Evolutionary conservation across 2,329 filamentous ascomycete species (phyloP).

Genomic region (Aspergillus sp.): DNA sequence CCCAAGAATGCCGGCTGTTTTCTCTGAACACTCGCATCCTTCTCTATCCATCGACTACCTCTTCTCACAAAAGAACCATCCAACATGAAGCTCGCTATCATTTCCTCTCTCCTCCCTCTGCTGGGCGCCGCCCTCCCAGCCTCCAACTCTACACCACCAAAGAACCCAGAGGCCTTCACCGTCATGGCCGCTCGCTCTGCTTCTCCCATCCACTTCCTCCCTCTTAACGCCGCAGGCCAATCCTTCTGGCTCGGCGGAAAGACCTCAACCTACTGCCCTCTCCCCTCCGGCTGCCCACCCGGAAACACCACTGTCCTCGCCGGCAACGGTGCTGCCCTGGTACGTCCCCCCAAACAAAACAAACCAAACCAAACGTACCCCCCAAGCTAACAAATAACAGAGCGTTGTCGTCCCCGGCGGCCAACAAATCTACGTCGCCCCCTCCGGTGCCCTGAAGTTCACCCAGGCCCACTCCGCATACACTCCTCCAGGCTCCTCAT

Average conservation of each 20-base stretch:
- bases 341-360: slow-evolving; percentile 20
- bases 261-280: slow-evolving; percentile 53
- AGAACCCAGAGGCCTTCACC: slow-evolving; percentile 33
- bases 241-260: slow-evolving; percentile 53
- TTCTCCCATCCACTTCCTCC: slow-evolving; percentile 50
- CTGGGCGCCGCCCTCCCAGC: slow-evolving; percentile 28
- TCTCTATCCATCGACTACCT: not conserved
- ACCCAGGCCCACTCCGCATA: slow-evolving; percentile 56
- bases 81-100: slow-evolving; percentile 28
- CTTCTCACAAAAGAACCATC: not conserved
- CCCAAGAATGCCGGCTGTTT: not conserved
- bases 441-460: slow-evolving; percentile 57
- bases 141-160: not conserved
- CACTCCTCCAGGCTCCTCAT: slow-evolving; percentile 53
- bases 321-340: slow-evolving; percentile 38
- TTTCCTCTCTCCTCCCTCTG: slow-evolving; percentile 24
- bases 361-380: not conserved
- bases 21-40: not conserved
- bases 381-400: slow-evolving; percentile 23
- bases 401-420: slow-evolving; percentile 61
- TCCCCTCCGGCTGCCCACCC: slow-evolving; percentile 41
- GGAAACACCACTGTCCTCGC: slow-evolving; percentile 51
- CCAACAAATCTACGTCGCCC: slow-evolving; percentile 59
- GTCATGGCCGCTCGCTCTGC: slow-evolving; percentile 48
- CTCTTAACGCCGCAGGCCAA: slow-evolving; percentile 49